Evolutionary conservation across 495 filamentous ascomycete species (phyloP).

Genomic region (Viridothelium virens): DNA sequence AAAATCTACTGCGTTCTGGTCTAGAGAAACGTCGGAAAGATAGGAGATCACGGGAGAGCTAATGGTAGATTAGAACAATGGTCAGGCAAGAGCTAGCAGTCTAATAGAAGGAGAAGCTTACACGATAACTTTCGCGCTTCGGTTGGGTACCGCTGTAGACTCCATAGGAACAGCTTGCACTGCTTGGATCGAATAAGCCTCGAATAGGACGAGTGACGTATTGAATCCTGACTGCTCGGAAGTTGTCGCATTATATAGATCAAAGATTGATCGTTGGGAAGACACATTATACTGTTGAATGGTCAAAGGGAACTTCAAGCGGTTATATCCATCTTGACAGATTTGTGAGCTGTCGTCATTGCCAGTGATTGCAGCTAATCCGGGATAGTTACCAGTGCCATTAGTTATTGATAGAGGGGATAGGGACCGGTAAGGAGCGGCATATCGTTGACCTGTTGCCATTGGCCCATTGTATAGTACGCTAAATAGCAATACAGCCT

Average conservation of each 20-base stretch:
- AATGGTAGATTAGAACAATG: background rate
- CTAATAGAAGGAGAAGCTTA: background rate
- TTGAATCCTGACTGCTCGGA: background rate
- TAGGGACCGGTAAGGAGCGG: background rate
- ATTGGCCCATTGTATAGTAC: background rate
- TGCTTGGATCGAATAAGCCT: conserved; percentile 37
- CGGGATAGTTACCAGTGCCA: background rate
- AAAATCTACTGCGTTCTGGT: background rate
- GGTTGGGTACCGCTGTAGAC: conserved; percentile 37
- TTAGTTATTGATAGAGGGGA: background rate
- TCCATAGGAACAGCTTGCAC: conserved; percentile 27
- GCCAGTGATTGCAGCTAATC: background rate
- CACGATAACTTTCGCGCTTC: conserved; percentile 14
- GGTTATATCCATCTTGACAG: background rate
- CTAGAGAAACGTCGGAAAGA: background rate
- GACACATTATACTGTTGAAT: conserved; percentile 3
- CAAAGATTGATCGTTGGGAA: background rate
- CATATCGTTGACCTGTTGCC: background rate
- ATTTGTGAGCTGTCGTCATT: background rate
- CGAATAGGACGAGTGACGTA: conserved; percentile 29
- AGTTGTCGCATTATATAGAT: background rate
- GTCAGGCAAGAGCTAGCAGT: background rate
- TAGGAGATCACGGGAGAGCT: background rate
- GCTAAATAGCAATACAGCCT: background rate
- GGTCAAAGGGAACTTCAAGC: background rate